Conservation (phyloP, 139 green algal genomes). For the Haematococcus sp. region DNA sequence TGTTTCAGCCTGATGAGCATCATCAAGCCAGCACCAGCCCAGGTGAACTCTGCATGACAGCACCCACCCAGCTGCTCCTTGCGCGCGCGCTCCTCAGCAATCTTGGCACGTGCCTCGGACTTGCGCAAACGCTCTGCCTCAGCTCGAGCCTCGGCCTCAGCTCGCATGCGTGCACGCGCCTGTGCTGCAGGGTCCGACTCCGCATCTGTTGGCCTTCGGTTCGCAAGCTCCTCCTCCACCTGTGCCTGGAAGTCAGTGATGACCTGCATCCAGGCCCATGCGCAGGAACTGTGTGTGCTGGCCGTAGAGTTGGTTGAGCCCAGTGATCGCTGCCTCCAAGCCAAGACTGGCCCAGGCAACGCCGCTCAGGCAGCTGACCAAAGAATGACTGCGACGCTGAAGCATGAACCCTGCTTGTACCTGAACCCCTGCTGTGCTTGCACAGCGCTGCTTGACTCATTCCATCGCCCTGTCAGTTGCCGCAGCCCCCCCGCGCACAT, state of each 20-base stretch:
- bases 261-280: constrained; percentile 3
- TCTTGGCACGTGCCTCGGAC: neutral
- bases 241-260: constrained; percentile 31
- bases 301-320: neutral
- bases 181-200: neutral
- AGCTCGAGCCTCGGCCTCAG: neutral
- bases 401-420: neutral
- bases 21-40: neutral
- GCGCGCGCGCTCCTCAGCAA: neutral
- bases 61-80: neutral
- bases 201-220: neutral
- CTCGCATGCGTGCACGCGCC: neutral
- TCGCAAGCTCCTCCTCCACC: constrained; percentile 18
- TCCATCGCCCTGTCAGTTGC: too few species aligned
- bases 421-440: neutral
- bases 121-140: neutral
- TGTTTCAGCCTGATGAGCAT: too few species aligned
- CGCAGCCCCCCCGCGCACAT: too few species aligned
- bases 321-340: too few species aligned
- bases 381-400: neutral
- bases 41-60: neutral
- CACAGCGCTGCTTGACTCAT: too few species aligned
- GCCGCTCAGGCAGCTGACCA: neutral
- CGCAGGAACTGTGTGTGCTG: neutral
- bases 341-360: too few species aligned